Evolutionary conservation across 2,329 filamentous ascomycete genomes (phyloP), one percentile per base, ranked within the genome.

Genomic region (Coniella vitis): DNA sequence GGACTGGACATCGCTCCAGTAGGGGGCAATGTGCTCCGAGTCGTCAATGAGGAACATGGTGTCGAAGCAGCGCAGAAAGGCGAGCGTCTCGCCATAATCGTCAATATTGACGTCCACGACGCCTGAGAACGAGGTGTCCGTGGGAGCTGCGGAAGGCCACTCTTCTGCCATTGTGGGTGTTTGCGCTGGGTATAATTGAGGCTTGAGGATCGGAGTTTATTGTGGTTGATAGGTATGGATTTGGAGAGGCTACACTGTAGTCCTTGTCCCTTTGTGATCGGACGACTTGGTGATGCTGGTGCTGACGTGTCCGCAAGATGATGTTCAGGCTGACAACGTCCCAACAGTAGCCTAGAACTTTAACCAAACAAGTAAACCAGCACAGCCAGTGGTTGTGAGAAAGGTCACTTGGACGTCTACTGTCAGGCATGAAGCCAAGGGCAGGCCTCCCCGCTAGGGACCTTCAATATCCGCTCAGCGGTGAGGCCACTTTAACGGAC

Each of bases 41-140:
- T 53, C 51, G 51, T 53, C 51, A 20, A 53, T 45, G 12, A 53
- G 51, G 45, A 53, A 53, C 44, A 53, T 53, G 38, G 51, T 53
- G 41, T 53, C 51, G 41, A 53, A 53, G 44, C 51, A 53, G 12
- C 51, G 51, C 44, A 53, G 48, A 44, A 53, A 53, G 7, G 48
- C 22, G 17, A 53, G 51, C 37, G 51, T 53, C 48, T 53, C 51
- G 40, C 51, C 51, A 4, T 48, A 47, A 37, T 53, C 51, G 25
- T 45, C 51, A 36, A 53, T 21, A 40, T 53, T 46, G 51, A 53
- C 38, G 43, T 40, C 38, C 4, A 34, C 34, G 10, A 36, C 49
- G 32, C 38, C 52, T n/a, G n/a, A n/a, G 14, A 42, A 16, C 9
- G 51, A 37, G 41, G 45, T 48, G 20, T 48, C 20, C 10, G 17